Evolutionary conservation across 2,329 filamentous ascomycete genomes (phyloP), one percentile per base, ranked within the genome.

Genomic region (Saccharata proteae): DNA sequence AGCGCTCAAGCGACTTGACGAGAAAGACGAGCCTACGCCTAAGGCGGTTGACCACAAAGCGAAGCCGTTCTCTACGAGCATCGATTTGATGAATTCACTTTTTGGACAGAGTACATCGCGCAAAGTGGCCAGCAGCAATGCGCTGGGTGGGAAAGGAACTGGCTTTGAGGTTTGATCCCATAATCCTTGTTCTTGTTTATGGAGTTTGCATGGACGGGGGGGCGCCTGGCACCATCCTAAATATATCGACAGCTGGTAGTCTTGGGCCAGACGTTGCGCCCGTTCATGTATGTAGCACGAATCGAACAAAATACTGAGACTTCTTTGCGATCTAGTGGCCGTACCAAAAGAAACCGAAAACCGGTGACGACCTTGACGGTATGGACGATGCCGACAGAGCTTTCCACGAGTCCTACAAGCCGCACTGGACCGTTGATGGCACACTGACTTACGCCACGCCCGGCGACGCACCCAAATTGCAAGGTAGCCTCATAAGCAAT

Each of bases 11-110:
- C 61, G 64, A 41, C 58, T 56, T 37, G 56, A 59, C 32, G 49
- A 41, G 25, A 36, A 51, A 38, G 40, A 48, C 29, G 39, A 48
- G 42, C 40, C 30, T 54, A 56, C 25, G 57, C 23, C 38, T 36
- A 28, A 48, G 22, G 30, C 47, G 46, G 28, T 40, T 22, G 23
- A 25, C 40, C 40, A 45, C 29, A 42, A 42, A 26, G 36, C 31
- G 29, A 72, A 73, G 41, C 77, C 79, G 1, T 34, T 93, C 55
- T 71, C 76, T 13, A 93, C 80, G 13, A 86, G 81, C 48, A 93
- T 96, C 59, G 90, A 94, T 62, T 64, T 94, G 52, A 94, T 93
- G 84, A 88, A 93, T 52, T 93, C 84, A 28, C 64, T 94, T 34
- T 94, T 92, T 57, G 80, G 81, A 53, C 73, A 79, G 25, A 36